A percentile compares a stretch with the other conserved stretches of the same genome.
Evolutionary conservation across 306 rosid species (phyloP).

Genomic region (Alnus rubra): DNA sequence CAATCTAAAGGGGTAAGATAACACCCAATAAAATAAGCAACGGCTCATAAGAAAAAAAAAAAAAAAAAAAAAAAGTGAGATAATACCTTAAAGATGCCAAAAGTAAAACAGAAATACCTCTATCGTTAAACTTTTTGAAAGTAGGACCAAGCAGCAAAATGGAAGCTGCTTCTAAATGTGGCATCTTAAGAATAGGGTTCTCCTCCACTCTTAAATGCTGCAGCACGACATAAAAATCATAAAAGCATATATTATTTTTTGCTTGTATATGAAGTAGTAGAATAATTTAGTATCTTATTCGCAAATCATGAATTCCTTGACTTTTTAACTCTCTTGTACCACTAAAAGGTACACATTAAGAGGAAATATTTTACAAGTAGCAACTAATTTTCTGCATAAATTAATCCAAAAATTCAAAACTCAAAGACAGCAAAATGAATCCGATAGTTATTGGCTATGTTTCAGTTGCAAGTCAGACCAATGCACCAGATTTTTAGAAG

Average conservation of each 20-base stretch:
- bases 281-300: not conserved
- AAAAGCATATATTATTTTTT: not conserved
- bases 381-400: not conserved
- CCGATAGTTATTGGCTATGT: not conserved
- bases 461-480: not conserved
- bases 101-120: constrained; percentile 60
- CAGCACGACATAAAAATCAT: constrained; percentile 31
- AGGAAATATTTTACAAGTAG: not conserved
- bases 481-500: not conserved
- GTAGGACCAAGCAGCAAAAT: constrained; percentile 95
- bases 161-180: constrained; percentile 93
- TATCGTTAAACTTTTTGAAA: constrained; percentile 85
- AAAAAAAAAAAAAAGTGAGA: constrained; percentile 3
- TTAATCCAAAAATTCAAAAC: not conserved
- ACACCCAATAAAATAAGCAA: not conserved
- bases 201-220: constrained; percentile 99
- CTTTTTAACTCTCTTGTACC: not conserved
- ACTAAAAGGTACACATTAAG: not conserved
- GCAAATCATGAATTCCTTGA: not conserved
- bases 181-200: constrained; percentile 92
- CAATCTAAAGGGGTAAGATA: not conserved
- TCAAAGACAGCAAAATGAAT: not conserved
- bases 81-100: constrained; percentile 21
- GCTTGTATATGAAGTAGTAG: not conserved
- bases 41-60: not conserved